A percentile compares a stretch with the other conserved stretches of the same genome.
These are phyloP conservation scores for Cryptococcus maquisensis DNA, from an alignment of 1,284 basidiomycete species.

Conservation along the genomic window DNA sequence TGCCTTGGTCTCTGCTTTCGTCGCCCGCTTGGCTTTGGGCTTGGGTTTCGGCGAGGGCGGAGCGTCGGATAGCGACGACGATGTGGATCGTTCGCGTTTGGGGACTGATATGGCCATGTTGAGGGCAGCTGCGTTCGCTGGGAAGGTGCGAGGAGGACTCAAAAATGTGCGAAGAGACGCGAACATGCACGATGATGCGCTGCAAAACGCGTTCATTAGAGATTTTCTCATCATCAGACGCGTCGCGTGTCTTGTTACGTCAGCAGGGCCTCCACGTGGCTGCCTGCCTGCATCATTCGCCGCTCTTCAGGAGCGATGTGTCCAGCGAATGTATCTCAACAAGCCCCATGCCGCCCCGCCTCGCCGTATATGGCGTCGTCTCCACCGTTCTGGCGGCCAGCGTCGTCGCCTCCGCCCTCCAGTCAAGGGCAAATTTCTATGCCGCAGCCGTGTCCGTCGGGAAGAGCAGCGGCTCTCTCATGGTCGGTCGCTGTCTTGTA, in stretches of 20 bases:
- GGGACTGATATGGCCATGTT: neutral
- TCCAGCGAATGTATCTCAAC: too few species aligned
- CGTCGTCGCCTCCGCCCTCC: slow-evolving; percentile 72
- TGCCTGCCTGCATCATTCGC: neutral
- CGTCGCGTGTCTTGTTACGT: too few species aligned
- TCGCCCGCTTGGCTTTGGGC: neutral
- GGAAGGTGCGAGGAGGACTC: neutral
- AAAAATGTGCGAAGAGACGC: neutral
- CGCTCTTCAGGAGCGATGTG: too few species aligned
- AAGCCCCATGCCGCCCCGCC: slow-evolving; percentile 28
- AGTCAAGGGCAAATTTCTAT: slow-evolving; percentile 87
- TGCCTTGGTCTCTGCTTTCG: neutral
- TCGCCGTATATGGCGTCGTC: slow-evolving; percentile 64
- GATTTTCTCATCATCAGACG: too few species aligned
- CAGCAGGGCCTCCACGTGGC: too few species aligned
- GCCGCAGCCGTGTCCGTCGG: slow-evolving; percentile 88
- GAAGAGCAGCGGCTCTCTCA: slow-evolving; percentile 79
- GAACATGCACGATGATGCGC: neutral
- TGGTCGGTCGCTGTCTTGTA: slow-evolving; percentile 56
- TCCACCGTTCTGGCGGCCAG: slow-evolving; percentile 67
- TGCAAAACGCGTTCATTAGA: neutral
- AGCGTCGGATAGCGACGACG: slow-evolving; percentile 5
- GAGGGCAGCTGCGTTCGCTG: neutral
- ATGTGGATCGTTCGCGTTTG: slow-evolving; percentile 9
- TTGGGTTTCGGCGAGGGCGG: slow-evolving; percentile 3